Evolutionary conservation across 2,329 filamentous ascomycete genomes (phyloP).

Genomic region (Hymenoscyphus fructigenus): DNA sequence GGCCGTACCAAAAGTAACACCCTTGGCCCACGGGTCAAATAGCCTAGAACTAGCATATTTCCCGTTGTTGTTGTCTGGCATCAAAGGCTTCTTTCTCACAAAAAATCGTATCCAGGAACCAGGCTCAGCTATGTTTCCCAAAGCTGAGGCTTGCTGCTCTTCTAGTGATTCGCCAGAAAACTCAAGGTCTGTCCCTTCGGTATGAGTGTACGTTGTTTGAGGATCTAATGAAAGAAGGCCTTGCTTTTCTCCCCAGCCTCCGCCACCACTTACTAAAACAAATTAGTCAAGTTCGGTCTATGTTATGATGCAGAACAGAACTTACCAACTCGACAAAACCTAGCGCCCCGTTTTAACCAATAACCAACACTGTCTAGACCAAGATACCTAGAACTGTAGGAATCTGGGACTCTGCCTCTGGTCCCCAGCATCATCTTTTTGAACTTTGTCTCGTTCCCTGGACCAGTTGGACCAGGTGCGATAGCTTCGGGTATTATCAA

Average conservation of each 20-base stretch:
- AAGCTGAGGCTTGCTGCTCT: conserved; percentile 37
- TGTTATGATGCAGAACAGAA: conserved; percentile 12
- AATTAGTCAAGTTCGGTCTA: conserved; percentile 14
- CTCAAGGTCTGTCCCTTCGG: conserved; percentile 52
- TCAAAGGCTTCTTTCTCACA: conserved; percentile 21
- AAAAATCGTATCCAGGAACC: conserved; percentile 70
- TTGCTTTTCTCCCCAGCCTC: conserved; percentile 80
- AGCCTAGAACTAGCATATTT: conserved; percentile 6
- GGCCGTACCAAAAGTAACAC: conserved; percentile 28
- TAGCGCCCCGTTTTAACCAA: conserved; percentile 26
- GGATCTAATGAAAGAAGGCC: conserved; percentile 79
- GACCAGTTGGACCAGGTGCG: neutral
- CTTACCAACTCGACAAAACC: conserved; percentile 35
- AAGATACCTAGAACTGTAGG: neutral
- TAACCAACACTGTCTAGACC: conserved; percentile 20
- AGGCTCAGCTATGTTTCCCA: conserved; percentile 58
- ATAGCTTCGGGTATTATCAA: conserved; percentile 53
- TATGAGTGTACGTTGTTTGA: conserved; percentile 52
- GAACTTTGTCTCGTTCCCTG: neutral
- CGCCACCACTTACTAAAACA: conserved; percentile 69
- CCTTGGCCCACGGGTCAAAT: conserved; percentile 19
- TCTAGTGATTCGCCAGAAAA: conserved; percentile 40
- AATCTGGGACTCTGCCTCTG: neutral
- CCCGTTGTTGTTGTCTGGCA: too few species aligned
- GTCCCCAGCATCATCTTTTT: neutral